Evolutionary conservation across 169 alveolate genomes (phyloP).

Genomic region (Plasmodium billcollinsi): DNA sequence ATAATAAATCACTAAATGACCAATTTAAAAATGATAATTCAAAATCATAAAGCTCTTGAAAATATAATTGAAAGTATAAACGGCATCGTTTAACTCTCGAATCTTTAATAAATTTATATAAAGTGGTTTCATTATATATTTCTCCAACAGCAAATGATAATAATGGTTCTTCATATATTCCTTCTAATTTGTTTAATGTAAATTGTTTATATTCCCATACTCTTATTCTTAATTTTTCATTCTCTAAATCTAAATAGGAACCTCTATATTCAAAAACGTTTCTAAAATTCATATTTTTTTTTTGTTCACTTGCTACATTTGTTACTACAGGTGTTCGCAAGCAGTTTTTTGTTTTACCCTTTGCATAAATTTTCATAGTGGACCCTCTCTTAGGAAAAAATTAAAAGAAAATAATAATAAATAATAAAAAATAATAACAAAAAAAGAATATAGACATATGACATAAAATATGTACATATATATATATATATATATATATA

Average conservation of each 20-base stretch:
- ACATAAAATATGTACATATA: background rate
- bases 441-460: background rate
- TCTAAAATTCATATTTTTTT: constrained; percentile 84
- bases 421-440: background rate
- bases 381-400: constrained; percentile 76
- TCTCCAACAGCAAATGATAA: constrained; percentile 84
- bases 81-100: constrained; percentile 80
- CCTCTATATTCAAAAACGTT: constrained; percentile 89
- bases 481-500: background rate
- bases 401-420: background rate
- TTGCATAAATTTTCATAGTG: constrained; percentile 80
- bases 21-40: constrained; percentile 83
- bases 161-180: constrained; percentile 85
- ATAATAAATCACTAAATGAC: constrained; percentile 77
- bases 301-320: constrained; percentile 83
- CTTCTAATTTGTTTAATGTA: constrained; percentile 86
- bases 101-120: constrained; percentile 81
- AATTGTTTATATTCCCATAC: constrained; percentile 87
- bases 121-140: constrained; percentile 80
- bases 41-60: constrained; percentile 86
- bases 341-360: constrained; percentile 86
- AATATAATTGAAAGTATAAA: constrained; percentile 81
- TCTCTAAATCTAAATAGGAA: constrained; percentile 87
- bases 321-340: constrained; percentile 88
- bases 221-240: constrained; percentile 86